Evolutionary conservation across 257 asterid species (phyloP).

Genomic region (Leptodermis oblonga): DNA sequence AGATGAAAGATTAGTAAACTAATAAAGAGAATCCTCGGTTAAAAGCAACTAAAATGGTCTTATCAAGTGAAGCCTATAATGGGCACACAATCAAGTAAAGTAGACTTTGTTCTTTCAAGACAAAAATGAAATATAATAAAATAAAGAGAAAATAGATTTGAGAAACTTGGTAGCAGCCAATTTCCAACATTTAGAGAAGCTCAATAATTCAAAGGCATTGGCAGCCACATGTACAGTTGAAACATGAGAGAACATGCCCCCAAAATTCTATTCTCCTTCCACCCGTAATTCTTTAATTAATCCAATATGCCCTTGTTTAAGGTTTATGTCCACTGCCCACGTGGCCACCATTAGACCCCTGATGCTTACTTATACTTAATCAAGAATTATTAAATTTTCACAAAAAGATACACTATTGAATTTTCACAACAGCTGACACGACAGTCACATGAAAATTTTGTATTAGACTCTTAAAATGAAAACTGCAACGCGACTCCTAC

Average conservation of each 20-base stretch:
- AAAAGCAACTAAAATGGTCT: too few relatives aligned
- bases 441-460: too few relatives aligned
- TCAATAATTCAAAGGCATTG: conserved; percentile 19
- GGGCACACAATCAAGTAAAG: not conserved
- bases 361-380: not conserved
- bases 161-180: conserved; percentile 1
- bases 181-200: conserved; percentile 1
- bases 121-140: not conserved
- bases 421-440: too few relatives aligned
- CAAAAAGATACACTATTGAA: not conserved
- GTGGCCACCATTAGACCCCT: conserved; percentile 19
- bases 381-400: not conserved
- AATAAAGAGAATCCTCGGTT: not conserved
- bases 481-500: too few relatives aligned
- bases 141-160: not conserved
- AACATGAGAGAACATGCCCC: conserved; percentile 10
- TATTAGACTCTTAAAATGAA: too few relatives aligned
- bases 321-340: conserved; percentile 17
- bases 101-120: not conserved
- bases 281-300: conserved; percentile 3
- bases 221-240: conserved; percentile 25
- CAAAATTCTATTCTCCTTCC: conserved; percentile 13
- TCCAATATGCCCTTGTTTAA: conserved; percentile 6
- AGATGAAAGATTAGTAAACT: too few relatives aligned
- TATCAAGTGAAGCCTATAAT: too few relatives aligned